Evolutionary conservation across 1,139 yeast genomes (phyloP).

Genomic region (Debaryomycetaceae sp.): DNA sequence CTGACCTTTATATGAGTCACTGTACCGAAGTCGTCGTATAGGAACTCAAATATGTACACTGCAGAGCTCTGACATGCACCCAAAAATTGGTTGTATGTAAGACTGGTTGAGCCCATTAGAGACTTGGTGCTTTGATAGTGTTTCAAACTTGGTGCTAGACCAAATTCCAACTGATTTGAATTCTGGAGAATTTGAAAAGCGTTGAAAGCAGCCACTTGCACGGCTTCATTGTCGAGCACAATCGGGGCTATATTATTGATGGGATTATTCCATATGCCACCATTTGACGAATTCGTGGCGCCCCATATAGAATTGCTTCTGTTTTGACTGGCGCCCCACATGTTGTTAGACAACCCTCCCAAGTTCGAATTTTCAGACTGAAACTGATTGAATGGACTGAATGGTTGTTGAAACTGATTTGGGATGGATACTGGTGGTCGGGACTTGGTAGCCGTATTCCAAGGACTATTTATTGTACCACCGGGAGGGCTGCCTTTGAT

Average conservation of each 20-base stretch:
- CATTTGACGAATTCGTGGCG: conserved; percentile 7
- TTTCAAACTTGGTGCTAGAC: conserved; percentile 32
- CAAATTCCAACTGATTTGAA: conserved; percentile 36
- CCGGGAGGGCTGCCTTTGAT: neutral
- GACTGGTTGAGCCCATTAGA: conserved; percentile 21
- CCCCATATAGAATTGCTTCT: conserved; percentile 36
- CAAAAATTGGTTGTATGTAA: conserved; percentile 44
- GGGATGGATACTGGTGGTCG: conserved; percentile 4
- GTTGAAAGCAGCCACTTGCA: conserved; percentile 30
- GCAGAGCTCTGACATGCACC: conserved; percentile 28
- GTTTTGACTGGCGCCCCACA: conserved; percentile 20
- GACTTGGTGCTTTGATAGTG: conserved; percentile 32
- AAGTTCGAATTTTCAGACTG: conserved; percentile 2
- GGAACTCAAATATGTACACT: conserved; percentile 37
- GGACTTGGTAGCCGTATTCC: conserved; percentile 1
- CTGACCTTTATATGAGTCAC: conserved; percentile 42
- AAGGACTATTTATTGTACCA: conserved; percentile 3
- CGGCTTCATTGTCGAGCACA: conserved; percentile 10
- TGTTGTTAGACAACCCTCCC: neutral
- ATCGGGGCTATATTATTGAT: conserved; percentile 1
- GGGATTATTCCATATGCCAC: conserved; percentile 7
- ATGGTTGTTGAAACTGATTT: conserved; percentile 3
- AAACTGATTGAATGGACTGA: conserved; percentile 6
- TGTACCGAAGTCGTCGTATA: conserved; percentile 47
- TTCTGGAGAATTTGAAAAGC: conserved; percentile 33